phyloP scores from a whole-genome alignment of 352 stramenopile species.

The Achlya hypogyna region DNA sequence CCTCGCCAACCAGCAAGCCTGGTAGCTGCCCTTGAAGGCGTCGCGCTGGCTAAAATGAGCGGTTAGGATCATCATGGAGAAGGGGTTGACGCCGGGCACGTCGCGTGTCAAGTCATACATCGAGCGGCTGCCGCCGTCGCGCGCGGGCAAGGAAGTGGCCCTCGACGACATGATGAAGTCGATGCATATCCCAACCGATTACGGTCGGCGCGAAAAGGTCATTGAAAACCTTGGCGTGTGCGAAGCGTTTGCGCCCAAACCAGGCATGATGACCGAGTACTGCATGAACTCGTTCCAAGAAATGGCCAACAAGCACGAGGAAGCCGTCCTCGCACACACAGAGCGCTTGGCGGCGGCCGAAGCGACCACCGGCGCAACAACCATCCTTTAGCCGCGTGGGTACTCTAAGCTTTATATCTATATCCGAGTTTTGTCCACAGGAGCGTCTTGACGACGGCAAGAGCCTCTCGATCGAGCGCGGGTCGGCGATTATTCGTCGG shows the following conservation, averaged over 20 bases:
- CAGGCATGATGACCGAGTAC: slow-evolving; percentile 15
- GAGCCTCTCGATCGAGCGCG: no score
- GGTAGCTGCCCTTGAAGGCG: not conserved
- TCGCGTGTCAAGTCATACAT: slow-evolving; percentile 17
- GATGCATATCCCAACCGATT: slow-evolving; percentile 13
- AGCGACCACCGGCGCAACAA: not conserved
- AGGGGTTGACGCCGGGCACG: not conserved
- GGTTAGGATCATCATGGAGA: slow-evolving; percentile 18
- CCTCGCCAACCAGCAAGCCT: slow-evolving; percentile 15
- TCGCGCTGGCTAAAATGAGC: not conserved
- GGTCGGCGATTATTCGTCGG: not conserved
- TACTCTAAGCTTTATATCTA: not conserved
- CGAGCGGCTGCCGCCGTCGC: slow-evolving; percentile 11
- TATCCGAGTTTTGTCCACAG: not conserved
- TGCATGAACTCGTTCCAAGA: slow-evolving; percentile 17
- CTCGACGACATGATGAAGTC: slow-evolving; percentile 21
- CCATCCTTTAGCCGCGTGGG: not conserved
- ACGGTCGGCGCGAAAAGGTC: not conserved
- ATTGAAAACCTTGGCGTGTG: not conserved
- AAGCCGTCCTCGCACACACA: not conserved
- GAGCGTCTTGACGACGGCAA: no score
- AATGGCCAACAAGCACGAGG: slow-evolving; percentile 10
- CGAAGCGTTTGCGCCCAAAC: slow-evolving; percentile 1
- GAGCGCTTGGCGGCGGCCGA: not conserved
- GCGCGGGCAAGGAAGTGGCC: slow-evolving; percentile 8